phyloP scores from a whole-genome alignment of 2,329 filamentous ascomycete species.

The Geosmithia flava region DNA sequence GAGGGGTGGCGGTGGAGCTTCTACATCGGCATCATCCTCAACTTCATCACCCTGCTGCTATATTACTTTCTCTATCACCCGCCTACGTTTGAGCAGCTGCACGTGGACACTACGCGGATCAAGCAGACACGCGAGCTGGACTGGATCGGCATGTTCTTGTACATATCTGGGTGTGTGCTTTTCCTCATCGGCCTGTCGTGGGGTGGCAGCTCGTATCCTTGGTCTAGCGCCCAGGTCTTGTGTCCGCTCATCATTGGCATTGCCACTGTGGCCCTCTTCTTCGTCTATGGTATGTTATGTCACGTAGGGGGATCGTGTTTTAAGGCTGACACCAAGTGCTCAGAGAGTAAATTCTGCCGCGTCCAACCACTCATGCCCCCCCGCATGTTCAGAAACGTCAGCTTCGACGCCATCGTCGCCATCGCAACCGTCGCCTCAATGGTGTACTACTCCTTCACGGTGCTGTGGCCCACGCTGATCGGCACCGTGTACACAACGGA shows the following conservation, averaged over 20 bases:
- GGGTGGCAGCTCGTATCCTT: constrained; percentile 28
- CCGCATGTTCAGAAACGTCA: constrained; percentile 25
- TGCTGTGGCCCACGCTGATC: constrained; percentile 31
- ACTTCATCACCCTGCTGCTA: constrained; percentile 22
- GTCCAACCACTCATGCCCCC: constrained; percentile 27
- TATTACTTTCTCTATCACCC: constrained; percentile 33
- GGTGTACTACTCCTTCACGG: constrained; percentile 29
- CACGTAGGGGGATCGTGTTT: no score
- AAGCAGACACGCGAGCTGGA: constrained; percentile 30
- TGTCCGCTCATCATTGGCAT: constrained; percentile 24
- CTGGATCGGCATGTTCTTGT: constrained; percentile 29
- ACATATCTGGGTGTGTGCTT: constrained; percentile 23
- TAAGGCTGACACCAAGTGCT: no score
- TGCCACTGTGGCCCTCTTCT: constrained; percentile 18
- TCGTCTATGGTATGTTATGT: constrained; percentile 17
- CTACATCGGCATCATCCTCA: constrained; percentile 32
- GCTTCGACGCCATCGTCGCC: constrained; percentile 24
- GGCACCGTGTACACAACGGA: constrained; percentile 24
- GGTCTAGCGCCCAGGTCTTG: constrained; percentile 23
- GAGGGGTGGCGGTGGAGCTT: constrained; percentile 36
- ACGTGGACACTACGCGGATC: constrained; percentile 21
- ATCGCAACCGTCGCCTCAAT: constrained; percentile 26
- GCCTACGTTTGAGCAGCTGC: constrained; percentile 29
- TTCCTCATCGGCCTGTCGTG: constrained; percentile 29
- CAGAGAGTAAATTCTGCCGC: constrained; percentile 21